phyloP scores from a whole-genome alignment of 139 green algal genomes.

The Closterium sp. region DNA sequence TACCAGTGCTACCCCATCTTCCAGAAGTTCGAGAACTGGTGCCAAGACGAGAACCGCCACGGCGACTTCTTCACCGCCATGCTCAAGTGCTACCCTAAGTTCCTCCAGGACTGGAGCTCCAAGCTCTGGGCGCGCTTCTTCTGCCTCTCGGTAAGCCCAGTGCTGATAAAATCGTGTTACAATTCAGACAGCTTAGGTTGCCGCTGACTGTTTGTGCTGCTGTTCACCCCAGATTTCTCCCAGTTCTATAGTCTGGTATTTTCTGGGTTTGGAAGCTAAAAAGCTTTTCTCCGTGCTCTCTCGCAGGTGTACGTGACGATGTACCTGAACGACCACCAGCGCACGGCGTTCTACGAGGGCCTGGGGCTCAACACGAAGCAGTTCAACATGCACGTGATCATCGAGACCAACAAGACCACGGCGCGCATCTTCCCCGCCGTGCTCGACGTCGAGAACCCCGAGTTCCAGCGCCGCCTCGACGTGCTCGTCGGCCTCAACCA shows the following conservation, averaged over 20 bases:
- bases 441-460: slow-evolving; percentile 75
- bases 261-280: background rate
- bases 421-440: slow-evolving; percentile 94
- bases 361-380: slow-evolving; percentile 91
- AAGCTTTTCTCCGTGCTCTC: background rate
- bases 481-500: slow-evolving; percentile 77
- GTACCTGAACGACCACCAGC: slow-evolving; percentile 99
- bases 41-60: slow-evolving; percentile 78
- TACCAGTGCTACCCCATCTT: slow-evolving; percentile 98
- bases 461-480: slow-evolving; percentile 85
- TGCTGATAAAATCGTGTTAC: background rate
- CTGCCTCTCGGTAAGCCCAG: slow-evolving; percentile 84
- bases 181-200: background rate
- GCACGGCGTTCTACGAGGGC: slow-evolving; percentile 87
- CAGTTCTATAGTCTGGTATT: background rate
- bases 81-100: slow-evolving; percentile 85
- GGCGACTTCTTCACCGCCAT: slow-evolving; percentile 93
- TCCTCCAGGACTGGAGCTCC: slow-evolving; percentile 75
- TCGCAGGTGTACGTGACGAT: slow-evolving; percentile 95
- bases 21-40: slow-evolving; percentile 99
- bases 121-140: slow-evolving; percentile 97
- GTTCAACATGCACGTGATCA: slow-evolving; percentile 74
- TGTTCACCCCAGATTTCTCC: background rate
- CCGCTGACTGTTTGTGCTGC: background rate
- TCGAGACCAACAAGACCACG: slow-evolving; percentile 96